These are phyloP conservation scores for Ceratocystis colombiana DNA, from an alignment of 2,329 filamentous ascomycete genomes.

Conservation along the genomic window DNA sequence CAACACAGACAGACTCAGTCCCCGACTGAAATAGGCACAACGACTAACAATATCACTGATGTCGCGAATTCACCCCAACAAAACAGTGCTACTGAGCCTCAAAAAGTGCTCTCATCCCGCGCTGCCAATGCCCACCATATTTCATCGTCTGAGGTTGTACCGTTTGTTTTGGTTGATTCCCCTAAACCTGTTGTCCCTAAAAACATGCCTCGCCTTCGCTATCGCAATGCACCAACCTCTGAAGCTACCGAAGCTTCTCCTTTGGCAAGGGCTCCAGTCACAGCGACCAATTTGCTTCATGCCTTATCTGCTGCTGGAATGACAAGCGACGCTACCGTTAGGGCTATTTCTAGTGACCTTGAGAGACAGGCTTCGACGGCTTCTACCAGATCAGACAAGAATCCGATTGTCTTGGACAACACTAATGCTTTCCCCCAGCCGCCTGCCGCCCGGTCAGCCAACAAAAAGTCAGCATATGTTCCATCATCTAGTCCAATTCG, in stretches of 20 bases:
- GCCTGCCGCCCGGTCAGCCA: neutral
- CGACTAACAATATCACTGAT: neutral
- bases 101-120: neutral
- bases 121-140: conserved; percentile 46
- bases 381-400: conserved; percentile 14
- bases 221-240: conserved; percentile 13
- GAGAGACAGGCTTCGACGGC: conserved; percentile 14
- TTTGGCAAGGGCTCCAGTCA: neutral
- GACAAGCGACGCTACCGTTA: neutral
- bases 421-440: conserved; percentile 21
- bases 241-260: neutral
- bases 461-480: conserved; percentile 4
- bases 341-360: conserved; percentile 7
- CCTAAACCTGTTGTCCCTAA: conserved; percentile 19
- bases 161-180: conserved; percentile 22
- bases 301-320: neutral
- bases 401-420: conserved; percentile 18
- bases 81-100: neutral
- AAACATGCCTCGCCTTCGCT: conserved; percentile 24
- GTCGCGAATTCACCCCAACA: neutral
- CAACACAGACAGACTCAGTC: neutral
- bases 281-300: neutral
- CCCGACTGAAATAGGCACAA: neutral
- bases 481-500: neutral
- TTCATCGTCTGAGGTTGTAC: conserved; percentile 26